phyloP scores from a whole-genome alignment of 257 asterid species.

The Nicotiana noctiflora region DNA sequence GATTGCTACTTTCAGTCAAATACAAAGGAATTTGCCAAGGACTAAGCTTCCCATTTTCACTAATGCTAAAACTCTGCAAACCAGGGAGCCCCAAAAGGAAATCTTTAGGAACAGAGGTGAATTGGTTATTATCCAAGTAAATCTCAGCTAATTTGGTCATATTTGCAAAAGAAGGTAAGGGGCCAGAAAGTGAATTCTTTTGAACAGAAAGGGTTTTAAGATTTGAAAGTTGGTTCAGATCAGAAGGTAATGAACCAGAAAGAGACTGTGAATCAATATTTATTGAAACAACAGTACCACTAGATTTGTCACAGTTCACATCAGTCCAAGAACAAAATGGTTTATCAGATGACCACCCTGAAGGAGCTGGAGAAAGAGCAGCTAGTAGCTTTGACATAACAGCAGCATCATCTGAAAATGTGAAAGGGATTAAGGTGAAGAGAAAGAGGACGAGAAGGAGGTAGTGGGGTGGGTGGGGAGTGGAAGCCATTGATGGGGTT shows the following conservation, averaged over 20 bases:
- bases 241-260: slow-evolving; percentile 65
- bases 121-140: slow-evolving; percentile 49
- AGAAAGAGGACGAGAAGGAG: slow-evolving; percentile 19
- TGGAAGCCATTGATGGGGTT: slow-evolving; percentile 29
- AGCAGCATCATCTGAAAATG: slow-evolving; percentile 60
- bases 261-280: slow-evolving; percentile 42
- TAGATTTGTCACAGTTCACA: slow-evolving; percentile 47
- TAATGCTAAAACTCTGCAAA: slow-evolving; percentile 41
- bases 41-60: slow-evolving; percentile 36
- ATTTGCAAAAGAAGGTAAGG: slow-evolving; percentile 62
- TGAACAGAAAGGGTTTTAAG: slow-evolving; percentile 55
- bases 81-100: slow-evolving; percentile 46
- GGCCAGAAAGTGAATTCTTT: slow-evolving; percentile 52
- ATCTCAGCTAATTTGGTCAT: slow-evolving; percentile 40
- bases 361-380: slow-evolving; percentile 48
- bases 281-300: slow-evolving; percentile 36
- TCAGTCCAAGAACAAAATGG: slow-evolving; percentile 51
- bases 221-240: slow-evolving; percentile 45
- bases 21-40: slow-evolving; percentile 65
- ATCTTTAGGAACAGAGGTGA: slow-evolving; percentile 36
- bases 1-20: slow-evolving; percentile 41
- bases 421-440: slow-evolving; percentile 19
- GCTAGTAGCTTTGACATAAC: slow-evolving; percentile 46
- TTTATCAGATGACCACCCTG: slow-evolving; percentile 48
- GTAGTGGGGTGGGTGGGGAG: slow-evolving; percentile 1